Evolutionary conservation across 768 basidiomycete genomes (phyloP).

Genomic region (Clitopilus passeckerianus): DNA sequence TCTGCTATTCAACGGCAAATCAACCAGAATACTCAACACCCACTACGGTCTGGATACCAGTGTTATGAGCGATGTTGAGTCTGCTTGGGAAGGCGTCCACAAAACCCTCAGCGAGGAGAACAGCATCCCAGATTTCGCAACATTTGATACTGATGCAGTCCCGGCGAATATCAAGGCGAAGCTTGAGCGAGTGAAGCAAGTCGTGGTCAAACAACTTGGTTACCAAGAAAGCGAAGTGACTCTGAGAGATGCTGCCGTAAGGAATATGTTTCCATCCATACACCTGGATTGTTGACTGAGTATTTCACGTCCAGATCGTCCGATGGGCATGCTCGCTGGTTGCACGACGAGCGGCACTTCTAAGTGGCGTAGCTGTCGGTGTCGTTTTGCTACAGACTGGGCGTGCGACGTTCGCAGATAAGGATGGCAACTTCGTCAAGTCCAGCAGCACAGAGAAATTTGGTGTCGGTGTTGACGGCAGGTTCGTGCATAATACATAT

Average conservation of each 20-base stretch:
- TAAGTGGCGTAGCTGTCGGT: slow-evolving; percentile 87
- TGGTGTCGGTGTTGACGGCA: slow-evolving; percentile 90
- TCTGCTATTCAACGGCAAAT: slow-evolving; percentile 77
- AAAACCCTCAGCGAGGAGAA: slow-evolving; percentile 19
- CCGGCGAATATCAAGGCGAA: slow-evolving; percentile 25
- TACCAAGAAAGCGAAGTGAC: slow-evolving; percentile 53
- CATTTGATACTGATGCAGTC: slow-evolving; percentile 27
- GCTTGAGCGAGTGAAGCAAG: slow-evolving; percentile 50
- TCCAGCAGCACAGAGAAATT: slow-evolving; percentile 43
- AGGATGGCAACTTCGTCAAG: slow-evolving; percentile 22
- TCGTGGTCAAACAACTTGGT: slow-evolving; percentile 59
- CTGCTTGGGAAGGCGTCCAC: slow-evolving; percentile 57
- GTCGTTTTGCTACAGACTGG: slow-evolving; percentile 82
- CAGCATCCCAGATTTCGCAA: slow-evolving; percentile 29
- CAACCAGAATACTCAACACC: slow-evolving; percentile 66
- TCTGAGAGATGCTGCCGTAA: slow-evolving; percentile 52
- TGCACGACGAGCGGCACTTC: slow-evolving; percentile 72
- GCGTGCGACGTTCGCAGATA: slow-evolving; percentile 47
- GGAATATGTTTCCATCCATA: not conserved
- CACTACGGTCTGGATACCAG: slow-evolving; percentile 96
- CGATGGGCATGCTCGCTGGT: slow-evolving; percentile 78
- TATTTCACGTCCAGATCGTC: slow-evolving; percentile 52
- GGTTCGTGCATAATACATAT: slow-evolving; percentile 33
- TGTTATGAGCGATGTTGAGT: slow-evolving; percentile 81
- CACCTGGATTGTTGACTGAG: too few relatives aligned